Evolutionary conservation across 768 basidiomycete genomes (phyloP), one percentile per base, ranked within the genome.

Genomic region (Podaxis carcinomalis): DNA sequence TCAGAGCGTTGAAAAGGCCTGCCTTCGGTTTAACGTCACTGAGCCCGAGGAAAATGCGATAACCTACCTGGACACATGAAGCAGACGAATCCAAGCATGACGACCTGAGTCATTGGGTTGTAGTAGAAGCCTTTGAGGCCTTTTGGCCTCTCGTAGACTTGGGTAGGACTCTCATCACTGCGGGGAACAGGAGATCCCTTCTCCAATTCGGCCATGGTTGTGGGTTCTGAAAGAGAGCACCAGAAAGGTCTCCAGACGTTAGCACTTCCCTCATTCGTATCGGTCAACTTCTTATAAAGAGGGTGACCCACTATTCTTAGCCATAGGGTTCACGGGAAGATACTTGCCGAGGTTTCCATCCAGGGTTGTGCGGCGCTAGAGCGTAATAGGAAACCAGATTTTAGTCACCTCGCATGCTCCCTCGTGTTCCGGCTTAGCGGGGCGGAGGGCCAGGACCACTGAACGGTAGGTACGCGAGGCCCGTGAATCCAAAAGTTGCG

Each of bases 1-100:
- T 87, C 67, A 92, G 75, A 0, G 90, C 84, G 66, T 92, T 93
- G 73, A 89, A 92, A 61, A 91, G 79, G 55, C 90, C 89, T 69
- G 74, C 74, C 53, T 75, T 66, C 6, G 11, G 40, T 7, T 44
- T 13, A 44, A 16, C 37, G 3, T 37, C 10, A 57, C 14, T 19
- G 13, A 60, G 1, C 35, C 6, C 39, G 19, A 21, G 44, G 32
- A 37, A 56, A 55, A 27, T 40, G 32, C 4, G 36, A 42, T 63
- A 51, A 62, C 69, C 77, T 73, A 73, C 79, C 80, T 63, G 79
- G 80, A 66, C 81, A 77, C 84, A 85, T 83, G 68, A 85, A 85
- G 62, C 88, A 89, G 51, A 91, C 84, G 51, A 91, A 78, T 44
- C 88, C 90, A 16, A 91, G 76, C 71, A 92, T 74, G 55, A 71